Evolutionary conservation across 495 filamentous ascomycete genomes (phyloP), one percentile per base, ranked within the genome.

Genomic region (Amniculicola lignicola): DNA sequence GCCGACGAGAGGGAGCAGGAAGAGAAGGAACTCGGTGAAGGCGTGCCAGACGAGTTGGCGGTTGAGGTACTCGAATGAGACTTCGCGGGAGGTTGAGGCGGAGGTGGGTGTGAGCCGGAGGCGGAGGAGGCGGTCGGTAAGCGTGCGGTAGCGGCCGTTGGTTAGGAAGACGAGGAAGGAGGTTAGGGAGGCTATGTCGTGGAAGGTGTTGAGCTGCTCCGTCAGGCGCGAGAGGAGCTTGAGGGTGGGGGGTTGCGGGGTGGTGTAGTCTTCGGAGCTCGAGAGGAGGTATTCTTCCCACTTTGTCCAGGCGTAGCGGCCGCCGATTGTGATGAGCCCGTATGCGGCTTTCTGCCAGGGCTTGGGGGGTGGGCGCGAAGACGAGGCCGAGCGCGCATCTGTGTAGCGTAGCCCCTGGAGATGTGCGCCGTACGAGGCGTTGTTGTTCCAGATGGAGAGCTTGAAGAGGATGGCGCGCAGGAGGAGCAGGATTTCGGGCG

Each of bases 11-110:
- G 93, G 93, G 3, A 99, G 78, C 10, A 99, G 80, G 68, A 99
- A 99, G 5, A 99, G 82, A 4, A 99, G 78, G 65, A 98, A 98
- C 68, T 98, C 93, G 21, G 93, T 98, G 63, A 98, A 96, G 15
- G 93, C 93, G 68, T 98, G 93, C 93, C 93, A 98, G 36, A 98
- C 93, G 5, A 98, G 80, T 70, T 98, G 93, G 12, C 93, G 85
- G 67, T 98, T 98, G 38, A 98, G 80, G 68, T 96, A 98, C 72
- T 98, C 93, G 66, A 98, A 96, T 0, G 86, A 91, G 14, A 98
- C 90, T 70, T 97, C 88, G 7, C 92, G 83, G 64, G 79, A 85
- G 38, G 93, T 84, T 61, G 94, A 87, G 61, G 79, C 86, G 14
- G 85, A 88, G 14, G 86, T 85, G 19, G 94, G 85, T 0, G 88